Percentiles rank a stretch among this genome's conserved stretches.
Evolutionary conservation across 805 yeast genomes (phyloP).

Genomic region (Debaryomyces castellii): DNA sequence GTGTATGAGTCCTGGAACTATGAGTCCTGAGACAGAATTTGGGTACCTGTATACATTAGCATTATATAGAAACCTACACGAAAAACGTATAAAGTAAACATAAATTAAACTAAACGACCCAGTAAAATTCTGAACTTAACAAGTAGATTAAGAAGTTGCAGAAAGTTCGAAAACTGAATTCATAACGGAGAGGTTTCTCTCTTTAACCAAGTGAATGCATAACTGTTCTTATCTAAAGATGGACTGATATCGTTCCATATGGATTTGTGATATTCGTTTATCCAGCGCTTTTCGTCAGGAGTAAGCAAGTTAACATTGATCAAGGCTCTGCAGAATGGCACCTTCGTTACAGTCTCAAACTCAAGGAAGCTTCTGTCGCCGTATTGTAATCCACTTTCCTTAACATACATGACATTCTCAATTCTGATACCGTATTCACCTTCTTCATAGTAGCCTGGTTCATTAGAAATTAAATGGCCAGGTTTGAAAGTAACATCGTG

Average conservation of each 20-base stretch:
- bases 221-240: constrained; percentile 35
- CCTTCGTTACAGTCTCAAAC: constrained; percentile 81
- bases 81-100: not conserved
- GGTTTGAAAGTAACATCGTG: constrained; percentile 43
- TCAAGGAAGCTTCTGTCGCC: constrained; percentile 59
- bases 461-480: constrained; percentile 59
- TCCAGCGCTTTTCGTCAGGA: constrained; percentile 61
- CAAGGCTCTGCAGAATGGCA: constrained; percentile 78
- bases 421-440: constrained; percentile 62
- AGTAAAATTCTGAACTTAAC: not conserved
- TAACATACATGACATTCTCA: constrained; percentile 50
- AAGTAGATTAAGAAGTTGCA: not conserved
- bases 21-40: no score
- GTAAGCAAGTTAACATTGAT: constrained; percentile 62
- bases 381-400: constrained; percentile 39
- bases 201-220: constrained; percentile 49
- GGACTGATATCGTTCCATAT: constrained; percentile 52
- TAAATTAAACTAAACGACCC: not conserved
- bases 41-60: no score
- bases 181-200: constrained; percentile 42
- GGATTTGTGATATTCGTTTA: constrained; percentile 62
- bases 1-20: no score
- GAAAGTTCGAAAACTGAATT: not conserved
- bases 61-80: not conserved
- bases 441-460: constrained; percentile 63